phyloP scores from a whole-genome alignment of 2,329 filamentous ascomycete species.

The Biscogniauxia mediterranea region DNA sequence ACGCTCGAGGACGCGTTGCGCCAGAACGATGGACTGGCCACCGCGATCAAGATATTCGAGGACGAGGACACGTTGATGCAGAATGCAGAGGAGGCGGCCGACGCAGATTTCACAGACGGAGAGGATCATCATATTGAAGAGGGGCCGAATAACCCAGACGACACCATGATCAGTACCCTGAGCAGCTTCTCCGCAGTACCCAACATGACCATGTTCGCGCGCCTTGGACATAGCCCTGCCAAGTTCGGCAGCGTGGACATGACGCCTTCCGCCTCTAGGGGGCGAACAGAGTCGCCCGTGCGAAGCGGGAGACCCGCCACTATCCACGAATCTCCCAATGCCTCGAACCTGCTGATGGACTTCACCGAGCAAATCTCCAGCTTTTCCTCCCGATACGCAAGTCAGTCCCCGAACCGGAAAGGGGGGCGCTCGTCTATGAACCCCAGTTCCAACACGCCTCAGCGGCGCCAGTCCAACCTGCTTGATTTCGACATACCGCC shows the following conservation, averaged over 20 bases:
- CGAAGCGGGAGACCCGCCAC: constrained; percentile 36
- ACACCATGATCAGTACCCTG: constrained; percentile 77
- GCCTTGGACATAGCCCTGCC: constrained; percentile 64
- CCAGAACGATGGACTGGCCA: constrained; percentile 55
- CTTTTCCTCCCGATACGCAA: constrained; percentile 25
- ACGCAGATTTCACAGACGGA: neutral
- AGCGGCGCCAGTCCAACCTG: constrained; percentile 62
- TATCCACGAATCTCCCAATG: constrained; percentile 51
- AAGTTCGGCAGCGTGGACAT: constrained; percentile 45
- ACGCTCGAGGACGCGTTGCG: constrained; percentile 53
- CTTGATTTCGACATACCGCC: constrained; percentile 94
- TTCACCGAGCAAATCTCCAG: constrained; percentile 71
- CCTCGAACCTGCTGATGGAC: constrained; percentile 78
- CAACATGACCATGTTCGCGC: constrained; percentile 80
- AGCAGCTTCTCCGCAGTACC: constrained; percentile 89
- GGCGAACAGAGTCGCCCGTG: constrained; percentile 36
- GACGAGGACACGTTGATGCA: constrained; percentile 41
- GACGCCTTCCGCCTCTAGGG: constrained; percentile 38
- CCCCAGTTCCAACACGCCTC: constrained; percentile 43
- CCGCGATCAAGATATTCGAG: constrained; percentile 62
- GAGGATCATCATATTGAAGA: constrained; percentile 20
- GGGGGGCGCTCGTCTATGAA: constrained; percentile 44
- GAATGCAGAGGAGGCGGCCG: constrained; percentile 23
- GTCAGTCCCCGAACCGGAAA: constrained; percentile 41
- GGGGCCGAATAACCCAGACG: constrained; percentile 57